A percentile compares a stretch with the other conserved stretches of the same genome.
These are phyloP conservation scores for Shiraia sp. DNA, from an alignment of 2,329 filamentous ascomycete genomes.

Conservation along the genomic window DNA sequence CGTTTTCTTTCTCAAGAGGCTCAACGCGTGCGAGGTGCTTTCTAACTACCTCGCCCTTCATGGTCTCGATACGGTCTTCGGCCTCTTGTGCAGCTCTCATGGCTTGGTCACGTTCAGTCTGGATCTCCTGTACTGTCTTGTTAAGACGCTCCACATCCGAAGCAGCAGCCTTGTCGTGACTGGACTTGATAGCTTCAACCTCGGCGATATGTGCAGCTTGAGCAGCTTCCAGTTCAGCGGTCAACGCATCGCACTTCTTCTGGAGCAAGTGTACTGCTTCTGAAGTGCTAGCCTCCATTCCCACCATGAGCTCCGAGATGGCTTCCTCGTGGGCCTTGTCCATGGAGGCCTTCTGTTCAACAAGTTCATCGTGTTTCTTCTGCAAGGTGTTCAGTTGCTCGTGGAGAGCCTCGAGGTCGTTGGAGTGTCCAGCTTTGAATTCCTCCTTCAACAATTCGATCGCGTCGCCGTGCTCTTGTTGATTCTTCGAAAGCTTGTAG, in stretches of 20 bases:
- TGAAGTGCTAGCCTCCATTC: slow-evolving; percentile 38
- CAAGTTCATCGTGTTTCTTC: slow-evolving; percentile 30
- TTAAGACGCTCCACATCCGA: slow-evolving; percentile 16
- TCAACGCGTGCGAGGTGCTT: slow-evolving; percentile 42
- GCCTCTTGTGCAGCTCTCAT: slow-evolving; percentile 27
- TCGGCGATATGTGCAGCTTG: slow-evolving; percentile 24
- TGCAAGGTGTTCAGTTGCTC: slow-evolving; percentile 33
- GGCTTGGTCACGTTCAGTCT: slow-evolving; percentile 26
- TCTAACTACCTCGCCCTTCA: slow-evolving; percentile 42
- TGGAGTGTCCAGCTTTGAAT: slow-evolving; percentile 34
- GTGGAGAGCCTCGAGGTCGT: slow-evolving; percentile 24
- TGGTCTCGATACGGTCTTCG: slow-evolving; percentile 38
- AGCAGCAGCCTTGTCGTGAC: slow-evolving; percentile 18
- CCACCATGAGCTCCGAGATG: slow-evolving; percentile 39
- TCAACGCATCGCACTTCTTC: slow-evolving; percentile 37
- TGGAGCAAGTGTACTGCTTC: slow-evolving; percentile 40
- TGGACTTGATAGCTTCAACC: slow-evolving; percentile 22
- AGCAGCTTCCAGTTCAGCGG: slow-evolving; percentile 20
- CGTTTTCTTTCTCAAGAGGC: slow-evolving; percentile 39
- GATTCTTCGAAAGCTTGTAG: slow-evolving; percentile 23
- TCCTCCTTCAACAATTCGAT: slow-evolving; percentile 35
- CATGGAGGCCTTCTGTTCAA: slow-evolving; percentile 32
- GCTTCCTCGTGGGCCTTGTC: slow-evolving; percentile 40
- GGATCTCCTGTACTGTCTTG: slow-evolving; percentile 13
- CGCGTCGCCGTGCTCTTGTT: slow-evolving; percentile 38